Conservation (phyloP, 2,329 filamentous ascomycete species). For the Ceratocystis huliohia region DNA sequence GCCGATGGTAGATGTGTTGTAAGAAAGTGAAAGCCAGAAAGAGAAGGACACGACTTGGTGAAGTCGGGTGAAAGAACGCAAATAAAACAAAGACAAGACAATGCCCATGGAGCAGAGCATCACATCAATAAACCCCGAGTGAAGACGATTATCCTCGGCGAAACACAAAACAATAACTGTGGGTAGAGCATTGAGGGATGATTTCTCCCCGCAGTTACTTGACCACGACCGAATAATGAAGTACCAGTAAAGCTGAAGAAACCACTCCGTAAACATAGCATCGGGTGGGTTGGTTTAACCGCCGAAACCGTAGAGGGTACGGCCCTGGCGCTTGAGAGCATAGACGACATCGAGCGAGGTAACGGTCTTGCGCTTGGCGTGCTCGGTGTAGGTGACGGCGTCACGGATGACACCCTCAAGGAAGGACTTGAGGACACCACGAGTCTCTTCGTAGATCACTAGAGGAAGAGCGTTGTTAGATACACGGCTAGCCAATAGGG, state of each 20-base stretch:
- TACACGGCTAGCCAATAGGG: background rate
- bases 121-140: background rate
- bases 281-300: constrained; percentile 45
- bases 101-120: background rate
- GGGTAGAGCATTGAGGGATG: constrained; percentile 4
- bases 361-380: constrained; percentile 72
- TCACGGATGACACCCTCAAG: constrained; percentile 65
- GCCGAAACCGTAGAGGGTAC: constrained; percentile 81
- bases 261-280: constrained; percentile 1
- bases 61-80: constrained; percentile 9
- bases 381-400: constrained; percentile 66
- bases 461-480: constrained; percentile 6
- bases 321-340: constrained; percentile 55
- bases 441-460: constrained; percentile 68
- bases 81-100: constrained; percentile 3
- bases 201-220: background rate
- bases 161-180: constrained; percentile 7
- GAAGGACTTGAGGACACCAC: constrained; percentile 66
- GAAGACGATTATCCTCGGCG: background rate
- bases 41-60: constrained; percentile 13
- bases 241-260: background rate
- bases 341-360: constrained; percentile 58
- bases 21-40: constrained; percentile 13
- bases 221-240: background rate
- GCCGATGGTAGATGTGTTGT: constrained; percentile 19